Conservation (phyloP, 768 basidiomycete species). For the Mycena rebaudengoi region DNA sequence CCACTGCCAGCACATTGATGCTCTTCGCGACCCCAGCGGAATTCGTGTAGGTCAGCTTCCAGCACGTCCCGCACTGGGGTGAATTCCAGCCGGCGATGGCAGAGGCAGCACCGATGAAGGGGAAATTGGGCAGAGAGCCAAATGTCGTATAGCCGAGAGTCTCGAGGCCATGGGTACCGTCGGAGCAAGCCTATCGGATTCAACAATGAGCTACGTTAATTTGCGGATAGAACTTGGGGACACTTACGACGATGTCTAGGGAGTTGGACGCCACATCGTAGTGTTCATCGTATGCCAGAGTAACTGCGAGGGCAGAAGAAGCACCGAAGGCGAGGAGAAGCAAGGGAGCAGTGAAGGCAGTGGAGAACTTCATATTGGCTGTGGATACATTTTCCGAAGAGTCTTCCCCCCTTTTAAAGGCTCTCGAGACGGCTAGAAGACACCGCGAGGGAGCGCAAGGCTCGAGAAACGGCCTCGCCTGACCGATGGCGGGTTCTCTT, state of each 20-base stretch:
- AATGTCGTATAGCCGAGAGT: constrained; percentile 58
- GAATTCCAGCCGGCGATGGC: constrained; percentile 63
- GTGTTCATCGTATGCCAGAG: constrained; percentile 51
- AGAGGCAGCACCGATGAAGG: constrained; percentile 63
- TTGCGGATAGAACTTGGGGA: too few species aligned
- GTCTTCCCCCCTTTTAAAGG: constrained; percentile 15
- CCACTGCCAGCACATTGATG: constrained; percentile 62
- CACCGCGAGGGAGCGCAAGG: background rate
- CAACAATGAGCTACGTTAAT: background rate
- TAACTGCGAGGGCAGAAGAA: constrained; percentile 36
- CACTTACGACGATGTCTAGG: constrained; percentile 44
- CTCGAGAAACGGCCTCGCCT: constrained; percentile 19
- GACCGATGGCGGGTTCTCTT: too few species aligned
- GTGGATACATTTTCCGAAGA: background rate
- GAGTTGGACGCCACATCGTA: constrained; percentile 57
- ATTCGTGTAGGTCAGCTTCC: constrained; percentile 59
- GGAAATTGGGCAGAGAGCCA: constrained; percentile 62
- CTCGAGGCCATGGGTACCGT: constrained; percentile 60
- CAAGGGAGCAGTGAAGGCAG: constrained; percentile 26
- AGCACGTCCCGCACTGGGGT: constrained; percentile 65
- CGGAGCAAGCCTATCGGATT: constrained; percentile 46
- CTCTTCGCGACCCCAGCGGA: constrained; percentile 37
- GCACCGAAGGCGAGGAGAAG: constrained; percentile 32
- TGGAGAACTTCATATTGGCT: constrained; percentile 43
- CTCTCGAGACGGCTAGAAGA: background rate